Base-by-base conservation (phyloP, 2,329 filamentous ascomycete genomes). In the Thermoascus crustaceus region DNA sequence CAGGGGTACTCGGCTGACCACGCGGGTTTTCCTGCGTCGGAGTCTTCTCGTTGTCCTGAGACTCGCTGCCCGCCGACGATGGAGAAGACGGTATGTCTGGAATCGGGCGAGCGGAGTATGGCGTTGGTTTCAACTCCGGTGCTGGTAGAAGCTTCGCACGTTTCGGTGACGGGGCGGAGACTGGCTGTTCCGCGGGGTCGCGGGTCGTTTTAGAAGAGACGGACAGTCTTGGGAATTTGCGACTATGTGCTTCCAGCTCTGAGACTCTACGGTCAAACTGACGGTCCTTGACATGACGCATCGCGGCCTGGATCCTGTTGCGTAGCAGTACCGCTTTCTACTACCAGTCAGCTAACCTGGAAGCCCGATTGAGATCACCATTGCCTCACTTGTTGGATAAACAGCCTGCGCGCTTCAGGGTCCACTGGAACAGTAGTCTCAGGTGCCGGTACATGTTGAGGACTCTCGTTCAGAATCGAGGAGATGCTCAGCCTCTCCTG, bases 261-360 rank as follows among this genome's bases (percentile, higher is more conserved):
- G 58, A 62, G 19, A 65, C 38, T 10, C 60, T 53, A 11, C 57
- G 58, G 38, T 65, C 61, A 32, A 64, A 54, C 38, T 62, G 54
- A 36, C 59, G 49, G 38, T 57, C 48, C 39, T 50, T 48, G 26
- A 62, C 54, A 35, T 52, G 56, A 29, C 57, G 60, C 60, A 64
- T 62, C 30, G 62, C 62, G 25, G 48, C 55, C 46, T 61, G 61
- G 34, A 65, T 49, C 41, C 54, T 54, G 40, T 37, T 55, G 33
- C 54, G 57, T 30, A 64, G 59, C 7, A 64, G 52, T 26, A 34
- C 50, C 33, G 62, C 61, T 63, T 61, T 64, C 62, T 65, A 32
- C 30, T 10, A 23, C 18, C 10, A 19, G n/a, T 30, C 39, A 18
- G 43, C 50, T 34, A 45, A 43, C 23, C 26, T 30, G 22, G 25